These are phyloP conservation scores for Penicillium maclennaniae DNA, from an alignment of 495 filamentous ascomycete genomes.

Conservation along the genomic window DNA sequence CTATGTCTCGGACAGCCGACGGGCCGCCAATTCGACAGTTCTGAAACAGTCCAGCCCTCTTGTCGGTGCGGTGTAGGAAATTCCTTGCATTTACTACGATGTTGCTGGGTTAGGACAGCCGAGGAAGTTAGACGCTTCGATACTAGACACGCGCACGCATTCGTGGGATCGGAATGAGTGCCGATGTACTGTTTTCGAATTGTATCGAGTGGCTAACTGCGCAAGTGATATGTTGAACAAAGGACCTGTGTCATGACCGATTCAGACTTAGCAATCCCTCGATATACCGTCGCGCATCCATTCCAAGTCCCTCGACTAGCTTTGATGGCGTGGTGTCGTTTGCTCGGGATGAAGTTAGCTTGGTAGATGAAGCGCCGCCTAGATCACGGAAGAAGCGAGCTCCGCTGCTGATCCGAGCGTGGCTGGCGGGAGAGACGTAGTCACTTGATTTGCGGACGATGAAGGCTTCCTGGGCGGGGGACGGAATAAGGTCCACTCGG, in stretches of 20 bases:
- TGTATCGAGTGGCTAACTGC: too few species aligned
- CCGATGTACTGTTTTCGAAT: too few species aligned
- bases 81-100: background rate
- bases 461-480: constrained; percentile 63
- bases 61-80: background rate
- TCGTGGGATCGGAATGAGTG: too few species aligned
- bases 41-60: background rate
- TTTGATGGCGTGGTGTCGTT: constrained; percentile 58
- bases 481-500: constrained; percentile 3
- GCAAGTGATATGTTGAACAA: too few species aligned
- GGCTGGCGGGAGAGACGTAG: constrained; percentile 32
- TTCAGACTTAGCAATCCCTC: constrained; percentile 76
- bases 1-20: background rate
- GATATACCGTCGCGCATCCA: constrained; percentile 84
- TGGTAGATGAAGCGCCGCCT: constrained; percentile 33
- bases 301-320: constrained; percentile 79
- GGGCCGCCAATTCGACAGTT: background rate
- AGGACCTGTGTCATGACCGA: constrained; percentile 38
- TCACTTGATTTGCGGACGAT: constrained; percentile 77
- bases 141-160: background rate
- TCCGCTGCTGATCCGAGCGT: constrained; percentile 38
- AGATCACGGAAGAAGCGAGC: constrained; percentile 48
- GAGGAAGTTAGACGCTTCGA: background rate
- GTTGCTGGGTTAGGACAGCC: background rate
- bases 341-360: constrained; percentile 15